Evolutionary conservation across 176 grass and related monocot species (phyloP), one percentile per base, ranked within the genome.

Genomic region (Bromus sterilis): DNA sequence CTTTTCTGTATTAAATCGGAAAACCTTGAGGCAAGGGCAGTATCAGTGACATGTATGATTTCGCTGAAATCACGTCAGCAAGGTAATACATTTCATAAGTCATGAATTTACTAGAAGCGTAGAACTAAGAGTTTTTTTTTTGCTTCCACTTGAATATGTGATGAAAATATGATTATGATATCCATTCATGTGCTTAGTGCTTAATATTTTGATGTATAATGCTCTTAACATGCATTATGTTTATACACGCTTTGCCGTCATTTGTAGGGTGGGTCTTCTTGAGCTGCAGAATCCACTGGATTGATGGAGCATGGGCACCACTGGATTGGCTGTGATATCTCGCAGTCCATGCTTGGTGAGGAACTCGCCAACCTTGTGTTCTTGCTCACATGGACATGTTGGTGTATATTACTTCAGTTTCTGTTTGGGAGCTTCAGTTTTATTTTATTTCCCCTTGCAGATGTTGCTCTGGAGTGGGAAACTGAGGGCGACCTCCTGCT

Each of bases 311-410:
- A 91, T 81, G 90, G 92, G 0, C 92, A 98, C 59, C 95, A 95
- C 20, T 98, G 95, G 95, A 91, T 98, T 86, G 95, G 95, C 10
- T 98, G 87, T 61, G 95, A 98, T 82, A 93, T 98, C 88, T 98
- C 95, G 10, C 73, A 74, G 77, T 98, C 90, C 25, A 98, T 98
- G 95, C 92, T 93, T 30, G 88, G 95, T 98, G 63, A 89, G 88
- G 80, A 65, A 23, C 20, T 84, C 21, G n/a, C n/a, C n/a, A n/a
- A 3, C 65, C 41, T 10, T 37, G 11, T 75, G n/a, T 75, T 6
- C 11, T 53, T 78, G 61, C 26, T 60, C 40, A 55, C 46, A 26
- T 51, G 29, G 16, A 33, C 23, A 28, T 41, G 20, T 26, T 18
- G 4, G 30, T 11, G 77, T 39, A 7, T n/a, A n/a, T 36, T 37